Base-by-base conservation (phyloP, 352 stramenopile species). In the Phytophthora sp. region DNA sequence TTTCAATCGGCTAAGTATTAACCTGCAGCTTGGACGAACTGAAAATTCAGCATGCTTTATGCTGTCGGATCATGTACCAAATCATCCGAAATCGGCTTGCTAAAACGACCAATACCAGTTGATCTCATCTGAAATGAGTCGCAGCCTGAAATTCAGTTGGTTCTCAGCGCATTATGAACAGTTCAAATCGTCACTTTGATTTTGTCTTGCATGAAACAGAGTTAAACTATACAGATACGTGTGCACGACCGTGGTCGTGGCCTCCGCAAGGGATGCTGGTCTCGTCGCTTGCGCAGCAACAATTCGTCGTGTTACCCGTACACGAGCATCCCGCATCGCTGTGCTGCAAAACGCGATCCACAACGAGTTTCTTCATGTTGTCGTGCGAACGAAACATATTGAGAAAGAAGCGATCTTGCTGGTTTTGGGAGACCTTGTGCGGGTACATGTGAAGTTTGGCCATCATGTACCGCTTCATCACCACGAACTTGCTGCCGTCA, bases 391-490 rank as follows among this genome's bases (percentile, higher is more conserved):
- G 73, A 16, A 79, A 79, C 69, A 89, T 79, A 50, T 74, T 82
- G 24, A 74, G 71, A 35, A 89, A 88, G 45, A 90, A 71, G 2
- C 74, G 74, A 49, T 81, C 70, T 21, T 81, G 74, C 26, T 82
- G 60, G 52, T 84, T 76, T 29, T 88, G 70, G 13, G 73, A 63
- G 30, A 89, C 59, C 33, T 88, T 86, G 71, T 89, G 82, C 49
- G 82, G 79, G 50, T 78, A 80, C 79, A 90, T 85, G 82, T 90
- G 82, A 49, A 88, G 84, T 65, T 90, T 90, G 27, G 79, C 58
- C 77, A 90, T 88, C 53, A 78, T 59, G 27, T 84, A 90, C 18
- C 81, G 78, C 60, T 91, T 89, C 76, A 89, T 84, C 41, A 89
- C 74, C 20, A 91, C 78, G 15, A 59, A 89, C 42, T 78, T 79